Conservation (phyloP, 2,329 filamentous ascomycete genomes). For the Fusarium sarcochroum region DNA sequence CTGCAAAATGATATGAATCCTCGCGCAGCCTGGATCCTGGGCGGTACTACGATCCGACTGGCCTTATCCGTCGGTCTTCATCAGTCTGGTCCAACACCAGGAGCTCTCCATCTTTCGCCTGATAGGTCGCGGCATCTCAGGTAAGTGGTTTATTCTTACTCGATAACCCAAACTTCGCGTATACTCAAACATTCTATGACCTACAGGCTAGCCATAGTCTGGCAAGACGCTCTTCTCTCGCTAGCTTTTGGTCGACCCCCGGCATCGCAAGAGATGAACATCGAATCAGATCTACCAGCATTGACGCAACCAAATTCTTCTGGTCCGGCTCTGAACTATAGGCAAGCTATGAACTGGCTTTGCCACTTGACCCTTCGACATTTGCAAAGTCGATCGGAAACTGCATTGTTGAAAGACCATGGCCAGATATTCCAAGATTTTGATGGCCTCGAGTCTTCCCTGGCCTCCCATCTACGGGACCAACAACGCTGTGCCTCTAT, state of each 20-base stretch:
- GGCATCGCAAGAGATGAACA: slow-evolving; percentile 30
- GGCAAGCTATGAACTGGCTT: slow-evolving; percentile 39
- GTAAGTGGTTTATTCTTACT: not conserved
- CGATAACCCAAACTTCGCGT: rapidly evolving
- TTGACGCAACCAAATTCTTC: not conserved
- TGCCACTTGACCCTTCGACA: slow-evolving; percentile 20
- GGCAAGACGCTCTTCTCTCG: slow-evolving; percentile 40
- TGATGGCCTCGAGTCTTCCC: slow-evolving; percentile 3
- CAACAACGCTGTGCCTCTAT: slow-evolving; percentile 20
- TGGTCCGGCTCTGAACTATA: slow-evolving; percentile 11
- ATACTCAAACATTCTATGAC: not conserved
- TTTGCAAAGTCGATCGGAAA: not conserved
- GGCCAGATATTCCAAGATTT: slow-evolving; percentile 7
- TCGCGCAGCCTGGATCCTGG: slow-evolving; percentile 37
- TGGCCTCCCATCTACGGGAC: slow-evolving; percentile 7
- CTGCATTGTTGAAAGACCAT: not conserved
- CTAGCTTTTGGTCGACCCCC: slow-evolving; percentile 36
- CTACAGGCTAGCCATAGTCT: slow-evolving; percentile 32
- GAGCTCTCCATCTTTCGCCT: not conserved
- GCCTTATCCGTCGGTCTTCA: slow-evolving; percentile 37
- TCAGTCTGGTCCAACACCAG: not conserved
- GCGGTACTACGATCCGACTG: slow-evolving; percentile 34
- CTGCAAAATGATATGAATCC: slow-evolving; percentile 42
- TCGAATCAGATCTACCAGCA: slow-evolving; percentile 15
- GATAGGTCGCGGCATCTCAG: slow-evolving; percentile 25